phyloP scores from a whole-genome alignment of 192 early-diverging fungal genomes.

The Coemansia biformis region DNA sequence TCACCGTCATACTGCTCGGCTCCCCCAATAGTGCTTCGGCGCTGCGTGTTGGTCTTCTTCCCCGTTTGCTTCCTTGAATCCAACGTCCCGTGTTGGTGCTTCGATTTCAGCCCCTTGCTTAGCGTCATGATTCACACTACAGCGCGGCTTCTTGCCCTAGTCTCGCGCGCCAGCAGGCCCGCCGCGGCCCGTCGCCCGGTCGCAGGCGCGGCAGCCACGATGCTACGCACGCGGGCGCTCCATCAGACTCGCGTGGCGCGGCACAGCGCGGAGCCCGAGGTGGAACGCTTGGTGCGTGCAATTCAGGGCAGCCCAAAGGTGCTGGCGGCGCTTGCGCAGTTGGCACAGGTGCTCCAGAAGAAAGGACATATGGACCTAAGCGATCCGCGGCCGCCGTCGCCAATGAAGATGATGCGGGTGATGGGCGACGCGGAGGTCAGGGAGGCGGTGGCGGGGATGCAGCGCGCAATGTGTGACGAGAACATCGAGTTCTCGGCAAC shows the following conservation, averaged over 20 bases:
- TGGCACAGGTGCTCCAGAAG: conserved; percentile 20
- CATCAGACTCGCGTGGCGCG: conserved; percentile 3
- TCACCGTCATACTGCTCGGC: no score
- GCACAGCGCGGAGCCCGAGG: conserved; percentile 5
- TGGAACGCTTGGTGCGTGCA: conserved; percentile 12
- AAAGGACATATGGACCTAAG: conserved; percentile 13
- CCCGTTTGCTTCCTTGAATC: no score
- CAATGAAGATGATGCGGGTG: conserved; percentile 37
- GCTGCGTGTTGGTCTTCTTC: no score
- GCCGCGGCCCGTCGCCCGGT: no score
- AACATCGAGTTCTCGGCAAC: conserved; percentile 27
- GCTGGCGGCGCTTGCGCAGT: conserved; percentile 10
- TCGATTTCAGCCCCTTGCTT: neutral
- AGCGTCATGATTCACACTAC: neutral
- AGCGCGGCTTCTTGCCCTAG: neutral
- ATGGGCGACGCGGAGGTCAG: conserved; percentile 27
- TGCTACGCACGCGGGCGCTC: neutral
- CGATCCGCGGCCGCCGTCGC: conserved; percentile 21
- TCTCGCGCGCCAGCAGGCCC: no score
- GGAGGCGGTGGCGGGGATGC: conserved; percentile 10
- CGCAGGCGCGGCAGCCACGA: neutral
- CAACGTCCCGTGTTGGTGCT: neutral
- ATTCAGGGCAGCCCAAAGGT: conserved; percentile 23
- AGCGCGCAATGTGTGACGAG: conserved; percentile 25
- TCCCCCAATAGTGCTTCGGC: no score